A percentile compares a stretch with the other conserved stretches of the same genome.
Evolutionary conservation across 805 yeast species (phyloP).

Genomic region (Tetrapisispora pingtungensis): DNA sequence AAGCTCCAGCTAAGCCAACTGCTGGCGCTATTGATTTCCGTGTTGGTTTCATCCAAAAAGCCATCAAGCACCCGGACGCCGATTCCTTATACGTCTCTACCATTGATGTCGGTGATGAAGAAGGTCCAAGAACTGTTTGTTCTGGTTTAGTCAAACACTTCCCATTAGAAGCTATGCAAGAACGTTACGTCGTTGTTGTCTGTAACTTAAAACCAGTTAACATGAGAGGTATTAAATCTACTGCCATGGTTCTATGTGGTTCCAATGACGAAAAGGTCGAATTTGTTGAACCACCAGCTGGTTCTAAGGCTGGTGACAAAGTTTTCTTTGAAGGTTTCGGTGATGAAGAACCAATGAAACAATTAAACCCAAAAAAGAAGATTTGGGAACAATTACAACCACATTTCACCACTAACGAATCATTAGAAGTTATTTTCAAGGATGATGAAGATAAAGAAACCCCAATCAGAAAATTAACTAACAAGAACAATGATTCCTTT

Average conservation of each 20-base stretch:
- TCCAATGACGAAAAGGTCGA: slow-evolving; percentile 70
- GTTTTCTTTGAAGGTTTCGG: slow-evolving; percentile 81
- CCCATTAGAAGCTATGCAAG: slow-evolving; percentile 91
- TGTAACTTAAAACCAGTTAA: slow-evolving; percentile 96
- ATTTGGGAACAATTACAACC: slow-evolving; percentile 95
- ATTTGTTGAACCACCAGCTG: slow-evolving; percentile 90
- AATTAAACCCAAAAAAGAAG: slow-evolving; percentile 95
- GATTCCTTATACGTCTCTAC: slow-evolving; percentile 94
- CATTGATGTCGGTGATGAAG: slow-evolving; percentile 91
- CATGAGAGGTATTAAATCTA: slow-evolving; percentile 94
- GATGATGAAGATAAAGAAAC: slow-evolving; percentile 59
- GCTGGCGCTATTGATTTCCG: slow-evolving; percentile 87
- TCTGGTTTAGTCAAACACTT: slow-evolving; percentile 88
- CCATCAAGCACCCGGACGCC: slow-evolving; percentile 95
- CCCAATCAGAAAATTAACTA: slow-evolving; percentile 57
- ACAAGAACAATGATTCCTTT: slow-evolving; percentile 68
- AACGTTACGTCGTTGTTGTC: slow-evolving; percentile 79
- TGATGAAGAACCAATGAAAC: slow-evolving; percentile 81
- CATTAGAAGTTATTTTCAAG: slow-evolving; percentile 69
- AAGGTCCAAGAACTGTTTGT: slow-evolving; percentile 97
- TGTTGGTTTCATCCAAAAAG: slow-evolving; percentile 95
- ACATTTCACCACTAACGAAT: slow-evolving; percentile 68
- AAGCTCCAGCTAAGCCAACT: slow-evolving; percentile 49
- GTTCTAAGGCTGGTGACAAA: slow-evolving; percentile 91
- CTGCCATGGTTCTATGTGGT: slow-evolving; percentile 95